Evolutionary conservation across 179 eudicot genomes (phyloP).

Genomic region (Silene vulgaris): DNA sequence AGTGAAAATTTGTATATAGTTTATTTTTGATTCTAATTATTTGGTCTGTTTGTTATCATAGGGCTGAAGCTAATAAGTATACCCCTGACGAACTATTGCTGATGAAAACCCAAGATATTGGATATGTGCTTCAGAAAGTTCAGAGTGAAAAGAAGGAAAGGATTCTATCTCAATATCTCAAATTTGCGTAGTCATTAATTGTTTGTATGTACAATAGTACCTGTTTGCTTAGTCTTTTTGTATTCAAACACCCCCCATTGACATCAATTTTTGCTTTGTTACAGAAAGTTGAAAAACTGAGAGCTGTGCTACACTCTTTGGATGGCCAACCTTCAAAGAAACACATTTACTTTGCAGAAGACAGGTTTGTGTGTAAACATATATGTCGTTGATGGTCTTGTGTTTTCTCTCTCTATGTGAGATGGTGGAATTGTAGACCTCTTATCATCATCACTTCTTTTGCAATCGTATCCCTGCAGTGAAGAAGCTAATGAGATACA

Average conservation of each 20-base stretch:
- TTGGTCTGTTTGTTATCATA: slow-evolving; percentile 21
- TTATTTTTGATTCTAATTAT: background rate
- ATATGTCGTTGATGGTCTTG: background rate
- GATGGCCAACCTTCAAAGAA: slow-evolving; percentile 43
- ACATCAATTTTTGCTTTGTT: slow-evolving; percentile 11
- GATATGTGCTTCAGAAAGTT: slow-evolving; percentile 68
- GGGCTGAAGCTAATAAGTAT: slow-evolving; percentile 67
- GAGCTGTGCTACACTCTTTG: slow-evolving; percentile 48
- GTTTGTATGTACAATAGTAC: background rate
- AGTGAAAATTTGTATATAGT: background rate
- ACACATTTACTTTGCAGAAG: slow-evolving; percentile 76
- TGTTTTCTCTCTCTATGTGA: background rate
- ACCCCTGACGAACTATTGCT: slow-evolving; percentile 65
- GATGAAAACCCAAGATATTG: slow-evolving; percentile 78
- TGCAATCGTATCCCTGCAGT: slow-evolving; percentile 27
- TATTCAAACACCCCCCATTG: slow-evolving; percentile 1
- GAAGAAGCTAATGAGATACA: slow-evolving; percentile 62
- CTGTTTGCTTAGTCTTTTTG: background rate
- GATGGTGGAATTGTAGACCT: slow-evolving; percentile 2
- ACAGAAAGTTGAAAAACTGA: slow-evolving; percentile 76
- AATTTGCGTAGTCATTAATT: background rate
- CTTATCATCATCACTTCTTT: background rate
- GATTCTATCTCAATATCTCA: slow-evolving; percentile 4
- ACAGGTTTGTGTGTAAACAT: slow-evolving; percentile 45
- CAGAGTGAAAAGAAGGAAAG: slow-evolving; percentile 75